Evolutionary conservation across 1,284 basidiomycete species (phyloP), one percentile per base, ranked within the genome.

Genomic region (Papiliotrema fonsecae): DNA sequence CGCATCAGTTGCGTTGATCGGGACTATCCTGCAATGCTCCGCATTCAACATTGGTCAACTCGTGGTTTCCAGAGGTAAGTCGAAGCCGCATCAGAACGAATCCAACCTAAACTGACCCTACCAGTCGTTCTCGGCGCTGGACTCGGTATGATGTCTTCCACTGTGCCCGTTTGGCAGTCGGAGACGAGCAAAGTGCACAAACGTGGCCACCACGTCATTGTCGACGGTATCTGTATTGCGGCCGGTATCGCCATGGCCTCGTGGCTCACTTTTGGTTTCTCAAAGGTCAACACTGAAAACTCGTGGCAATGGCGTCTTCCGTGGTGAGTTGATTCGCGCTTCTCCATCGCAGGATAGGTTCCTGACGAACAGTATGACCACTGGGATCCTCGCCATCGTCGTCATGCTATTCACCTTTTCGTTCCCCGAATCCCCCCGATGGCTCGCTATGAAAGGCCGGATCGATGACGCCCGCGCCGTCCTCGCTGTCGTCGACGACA

Each of bases 381-480:
- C 77, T 26, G 76, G 77, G 49, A 58, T 77, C 45, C 64, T 70
- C 24, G 73, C 69, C 28, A 69, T 76, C 21, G 52, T 74, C 32
- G 47, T 76, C 40, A 57, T 76, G 31, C 52, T 60, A 37, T 46
- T 60, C 41, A 60, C 68, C 28, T 52, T 67, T 47, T 55, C 67
- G 44, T 65, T 74, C 37, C 77, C 76, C 37, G 76, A 78, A 54
- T 77, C 76, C 11, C 77, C 77, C 6, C 76, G 77, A 24, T 77
- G 72, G 69, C 65, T 77, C 31, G 65, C 76, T 47, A 72, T 73
- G 46, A 68, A 72, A 39, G 76, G 76, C 19, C 70, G 74, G 35
- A 47, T 58, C 32, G 75, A 74, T 5, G 65, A 72, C 41, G 77
- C 76, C 10, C 61, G 67, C 46, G 54, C 65, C 32, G 64, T 75